These are phyloP conservation scores for Colletotrichum musicola DNA, from an alignment of 2,329 filamentous ascomycete species.

Conservation along the genomic window DNA sequence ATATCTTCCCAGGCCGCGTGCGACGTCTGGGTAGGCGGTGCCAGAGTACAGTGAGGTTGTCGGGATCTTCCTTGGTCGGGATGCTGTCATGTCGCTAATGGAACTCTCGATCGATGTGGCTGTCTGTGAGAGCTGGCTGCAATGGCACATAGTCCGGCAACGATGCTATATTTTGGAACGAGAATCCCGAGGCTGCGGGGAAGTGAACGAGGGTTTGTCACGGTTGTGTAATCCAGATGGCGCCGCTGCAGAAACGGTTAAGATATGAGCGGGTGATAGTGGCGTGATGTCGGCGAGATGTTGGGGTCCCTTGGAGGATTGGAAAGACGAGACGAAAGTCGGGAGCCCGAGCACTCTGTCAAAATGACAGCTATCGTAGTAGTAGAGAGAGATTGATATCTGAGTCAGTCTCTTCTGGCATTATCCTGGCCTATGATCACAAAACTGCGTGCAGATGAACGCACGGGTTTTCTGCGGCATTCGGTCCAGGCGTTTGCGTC, in stretches of 20 bases:
- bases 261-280: constrained; percentile 9
- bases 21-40: not conserved
- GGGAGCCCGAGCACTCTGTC: constrained; percentile 12
- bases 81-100: not conserved
- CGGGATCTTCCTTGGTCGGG: constrained; percentile 26
- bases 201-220: constrained; percentile 3
- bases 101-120: constrained; percentile 26
- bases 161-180: not conserved
- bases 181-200: not conserved
- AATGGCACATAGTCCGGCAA: not conserved
- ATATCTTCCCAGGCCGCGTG: not conserved
- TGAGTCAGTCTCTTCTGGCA: constrained; percentile 4
- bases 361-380: not conserved
- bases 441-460: no score
- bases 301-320: constrained; percentile 2
- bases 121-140: not conserved
- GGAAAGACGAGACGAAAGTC: not conserved
- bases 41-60: not conserved
- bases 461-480: no score
- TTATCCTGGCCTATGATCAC: not conserved
- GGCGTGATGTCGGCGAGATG: constrained; percentile 23
- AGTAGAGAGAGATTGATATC: not conserved
- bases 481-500: no score
- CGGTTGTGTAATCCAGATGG: constrained; percentile 25
- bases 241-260: constrained; percentile 8